phyloP scores from a whole-genome alignment of 169 alveolate species.

The Eimeria maxima region DNA sequence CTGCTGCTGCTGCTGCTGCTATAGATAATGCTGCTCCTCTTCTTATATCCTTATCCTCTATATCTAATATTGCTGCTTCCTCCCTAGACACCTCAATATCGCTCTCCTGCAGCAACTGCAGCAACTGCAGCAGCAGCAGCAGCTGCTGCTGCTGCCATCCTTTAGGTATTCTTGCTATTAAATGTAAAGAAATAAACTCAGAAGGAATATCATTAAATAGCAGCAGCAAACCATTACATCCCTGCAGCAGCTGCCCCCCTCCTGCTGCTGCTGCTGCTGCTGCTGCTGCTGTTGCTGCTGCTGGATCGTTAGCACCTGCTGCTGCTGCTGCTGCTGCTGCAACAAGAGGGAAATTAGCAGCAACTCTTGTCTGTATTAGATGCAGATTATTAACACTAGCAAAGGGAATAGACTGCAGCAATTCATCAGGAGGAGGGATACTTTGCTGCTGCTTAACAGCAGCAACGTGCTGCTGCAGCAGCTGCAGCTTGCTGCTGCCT shows the following conservation, averaged over 20 bases:
- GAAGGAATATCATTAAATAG: slow-evolving; percentile 5
- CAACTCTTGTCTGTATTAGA: not conserved
- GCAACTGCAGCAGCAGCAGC: slow-evolving; percentile 50
- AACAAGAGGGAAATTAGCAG: not conserved
- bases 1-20: slow-evolving; percentile 5
- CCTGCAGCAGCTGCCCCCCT: not conserved
- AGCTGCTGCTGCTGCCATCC: not conserved
- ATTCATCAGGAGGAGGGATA: slow-evolving; percentile 9
- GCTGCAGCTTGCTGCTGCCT: not conserved
- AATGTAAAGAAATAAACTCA: slow-evolving; percentile 18
- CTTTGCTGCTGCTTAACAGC: slow-evolving; percentile 14
- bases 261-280: slow-evolving; percentile 47
- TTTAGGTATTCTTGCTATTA: not conserved
- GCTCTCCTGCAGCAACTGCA: slow-evolving; percentile 15
- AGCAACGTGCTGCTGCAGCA: not conserved
- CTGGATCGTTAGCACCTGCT: not conserved
- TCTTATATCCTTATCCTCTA: not conserved
- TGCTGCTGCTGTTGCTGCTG: not conserved
- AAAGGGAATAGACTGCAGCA: not conserved
- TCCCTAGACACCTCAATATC: not conserved
- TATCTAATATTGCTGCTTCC: not conserved
- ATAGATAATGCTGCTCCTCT: not conserved
- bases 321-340: not conserved
- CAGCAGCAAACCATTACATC: slow-evolving; percentile 17
- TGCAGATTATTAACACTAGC: not conserved